Percentiles rank a stretch among this genome's conserved stretches.
These are phyloP conservation scores for Malus sylvestris DNA, from an alignment of 306 rosid species.

Conservation along the genomic window DNA sequence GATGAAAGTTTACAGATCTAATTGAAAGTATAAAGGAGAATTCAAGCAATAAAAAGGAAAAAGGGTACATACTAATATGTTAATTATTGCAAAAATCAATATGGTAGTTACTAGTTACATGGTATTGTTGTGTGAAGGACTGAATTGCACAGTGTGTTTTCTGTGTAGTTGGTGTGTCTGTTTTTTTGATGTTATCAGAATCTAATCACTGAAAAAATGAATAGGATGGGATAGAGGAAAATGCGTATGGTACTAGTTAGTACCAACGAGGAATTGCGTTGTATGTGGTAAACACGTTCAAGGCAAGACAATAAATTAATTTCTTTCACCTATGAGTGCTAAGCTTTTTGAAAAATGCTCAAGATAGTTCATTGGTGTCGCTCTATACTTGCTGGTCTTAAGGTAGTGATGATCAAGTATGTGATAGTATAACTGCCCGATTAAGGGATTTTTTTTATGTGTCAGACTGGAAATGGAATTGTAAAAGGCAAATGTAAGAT, in stretches of 20 bases:
- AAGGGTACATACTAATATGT: neutral
- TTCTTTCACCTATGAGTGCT: neutral
- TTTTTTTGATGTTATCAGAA: neutral
- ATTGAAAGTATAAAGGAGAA: neutral
- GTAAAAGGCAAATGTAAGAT: neutral
- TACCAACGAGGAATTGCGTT: neutral
- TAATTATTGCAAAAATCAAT: too few species aligned
- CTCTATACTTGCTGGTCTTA: neutral
- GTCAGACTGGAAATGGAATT: neutral
- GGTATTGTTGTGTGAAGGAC: neutral
- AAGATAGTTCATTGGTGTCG: neutral
- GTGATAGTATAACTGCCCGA: neutral
- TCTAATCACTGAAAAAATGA: neutral
- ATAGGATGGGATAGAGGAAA: neutral
- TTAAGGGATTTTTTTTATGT: neutral
- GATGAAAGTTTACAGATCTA: neutral
- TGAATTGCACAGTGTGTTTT: neutral
- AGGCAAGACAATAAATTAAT: neutral
- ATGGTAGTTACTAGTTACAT: neutral
- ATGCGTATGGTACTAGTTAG: neutral
- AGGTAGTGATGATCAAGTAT: neutral
- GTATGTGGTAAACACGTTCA: neutral
- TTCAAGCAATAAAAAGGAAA: neutral
- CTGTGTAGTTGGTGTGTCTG: neutral
- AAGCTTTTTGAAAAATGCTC: neutral